Base-by-base conservation (phyloP, 352 stramenopile genomes). In the Pythium angustatum region DNA sequence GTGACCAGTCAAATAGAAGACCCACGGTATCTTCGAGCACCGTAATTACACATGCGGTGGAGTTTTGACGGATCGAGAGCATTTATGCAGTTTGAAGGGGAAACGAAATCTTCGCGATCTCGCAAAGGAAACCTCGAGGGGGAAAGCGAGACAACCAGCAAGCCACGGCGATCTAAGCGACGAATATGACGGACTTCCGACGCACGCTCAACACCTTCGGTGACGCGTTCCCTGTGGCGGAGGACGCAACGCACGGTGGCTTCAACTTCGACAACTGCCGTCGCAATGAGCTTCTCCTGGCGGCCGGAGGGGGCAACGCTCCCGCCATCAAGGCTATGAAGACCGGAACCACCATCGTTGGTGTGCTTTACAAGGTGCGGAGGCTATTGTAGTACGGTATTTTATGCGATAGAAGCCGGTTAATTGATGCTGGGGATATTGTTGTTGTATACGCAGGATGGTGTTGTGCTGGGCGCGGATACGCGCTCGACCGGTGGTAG, bases 331-430 rank as follows among this genome's bases (percentile, higher is more conserved):
- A 91, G 75, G 77, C 72, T 59, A 90, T 69, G 65, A 99, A 99
- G 83, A 99, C 97, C 3, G 96, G 97, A 47, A 99, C 96, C 11
- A 99, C 96, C 53, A 99, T 99, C 73, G 83, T 94, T 49, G 96
- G 95, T 61, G 81, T 98, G 52, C 87, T 99, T n/a, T 99, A 94
- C 84, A 97, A 98, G 74, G 65, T 79, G 11, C 12, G 58, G 22
- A 2, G 22, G 27, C 15, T 60, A 19, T 54, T 24, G 44, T 21
- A 19, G n/a, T n/a, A n/a, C n/a, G n/a, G n/a, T n/a, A 4, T 26
- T 34, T 4, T 21, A 53, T 9, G 15, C 22, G 44, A 22, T 41
- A 15, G 34, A 10, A 24, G 5, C 22, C 15, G 38, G 6, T 19
- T 21, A 28, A 19, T 47, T 7, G n/a, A 24, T 47, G 40, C 5